These are phyloP conservation scores for Aspergillus sp. DNA, from an alignment of 2,329 filamentous ascomycete species.

Conservation along the genomic window DNA sequence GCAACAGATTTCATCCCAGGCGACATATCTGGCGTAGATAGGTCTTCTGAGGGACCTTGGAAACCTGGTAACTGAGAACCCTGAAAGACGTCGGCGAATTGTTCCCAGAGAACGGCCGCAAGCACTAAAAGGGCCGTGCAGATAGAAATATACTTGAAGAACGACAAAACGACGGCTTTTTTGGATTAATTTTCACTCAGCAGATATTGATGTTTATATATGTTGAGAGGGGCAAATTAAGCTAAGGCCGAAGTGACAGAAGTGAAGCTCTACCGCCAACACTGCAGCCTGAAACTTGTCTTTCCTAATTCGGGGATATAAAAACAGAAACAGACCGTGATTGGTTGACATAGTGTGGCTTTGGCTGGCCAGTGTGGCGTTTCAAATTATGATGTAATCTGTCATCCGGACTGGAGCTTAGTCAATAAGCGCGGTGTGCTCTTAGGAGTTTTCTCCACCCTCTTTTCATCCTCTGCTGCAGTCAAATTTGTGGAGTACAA, in stretches of 20 bases:
- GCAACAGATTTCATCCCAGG: slow-evolving; percentile 29
- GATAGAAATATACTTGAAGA: too few species aligned
- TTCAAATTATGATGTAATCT: not conserved
- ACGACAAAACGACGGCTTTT: too few species aligned
- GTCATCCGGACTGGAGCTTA: not conserved
- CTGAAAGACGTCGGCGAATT: not conserved
- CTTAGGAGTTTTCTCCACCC: too few species aligned
- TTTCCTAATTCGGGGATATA: not conserved
- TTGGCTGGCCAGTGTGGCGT: not conserved
- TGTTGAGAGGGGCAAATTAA: not conserved
- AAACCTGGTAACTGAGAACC: not conserved
- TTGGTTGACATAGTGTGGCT: not conserved
- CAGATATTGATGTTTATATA: not conserved
- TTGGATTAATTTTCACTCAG: too few species aligned
- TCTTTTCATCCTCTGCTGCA: too few species aligned
- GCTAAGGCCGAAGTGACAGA: not conserved
- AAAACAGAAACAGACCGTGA: not conserved
- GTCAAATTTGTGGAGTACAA: too few species aligned
- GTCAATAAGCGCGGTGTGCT: too few species aligned
- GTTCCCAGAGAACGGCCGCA: too few species aligned
- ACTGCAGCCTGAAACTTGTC: not conserved
- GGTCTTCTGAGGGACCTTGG: not conserved
- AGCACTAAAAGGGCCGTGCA: too few species aligned
- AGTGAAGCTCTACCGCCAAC: not conserved
- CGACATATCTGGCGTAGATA: not conserved